Evolutionary conservation across 2,329 filamentous ascomycete genomes (phyloP).

Genomic region (Emmonsia crescens): DNA sequence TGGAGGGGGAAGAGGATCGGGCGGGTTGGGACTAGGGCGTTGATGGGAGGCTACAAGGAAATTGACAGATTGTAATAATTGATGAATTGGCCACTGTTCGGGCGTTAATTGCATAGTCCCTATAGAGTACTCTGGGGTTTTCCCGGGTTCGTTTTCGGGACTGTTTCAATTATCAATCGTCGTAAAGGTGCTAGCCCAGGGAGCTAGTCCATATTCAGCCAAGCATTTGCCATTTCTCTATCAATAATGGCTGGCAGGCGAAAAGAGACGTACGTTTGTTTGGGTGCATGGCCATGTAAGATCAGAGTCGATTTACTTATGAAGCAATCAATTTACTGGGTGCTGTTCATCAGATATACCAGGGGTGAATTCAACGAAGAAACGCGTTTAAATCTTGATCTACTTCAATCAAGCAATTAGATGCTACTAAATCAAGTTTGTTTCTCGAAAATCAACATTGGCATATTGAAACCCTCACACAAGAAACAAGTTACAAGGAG

Average conservation of each 20-base stretch:
- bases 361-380: not conserved
- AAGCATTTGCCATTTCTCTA: not conserved
- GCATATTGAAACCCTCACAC: too few relatives aligned
- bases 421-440: not conserved
- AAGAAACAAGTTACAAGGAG: not conserved
- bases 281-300: not conserved
- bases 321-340: not conserved
- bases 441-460: not conserved
- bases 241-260: not conserved
- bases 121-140: not conserved
- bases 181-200: not conserved
- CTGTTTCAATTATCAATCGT: not conserved
- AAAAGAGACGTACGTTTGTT: not conserved
- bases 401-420: not conserved
- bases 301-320: not conserved
- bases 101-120: not conserved
- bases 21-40: too few relatives aligned
- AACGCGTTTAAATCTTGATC: not conserved
- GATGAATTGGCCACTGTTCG: not conserved
- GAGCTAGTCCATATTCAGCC: not conserved
- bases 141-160: not conserved
- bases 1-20: constrained; percentile 3
- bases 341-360: not conserved
- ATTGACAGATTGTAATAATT: not conserved
- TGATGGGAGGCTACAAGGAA: not conserved